Evolutionary conservation across 148 eudicot species (phyloP), one percentile per base, ranked within the genome.

Genomic region (Persicaria maculosa): DNA sequence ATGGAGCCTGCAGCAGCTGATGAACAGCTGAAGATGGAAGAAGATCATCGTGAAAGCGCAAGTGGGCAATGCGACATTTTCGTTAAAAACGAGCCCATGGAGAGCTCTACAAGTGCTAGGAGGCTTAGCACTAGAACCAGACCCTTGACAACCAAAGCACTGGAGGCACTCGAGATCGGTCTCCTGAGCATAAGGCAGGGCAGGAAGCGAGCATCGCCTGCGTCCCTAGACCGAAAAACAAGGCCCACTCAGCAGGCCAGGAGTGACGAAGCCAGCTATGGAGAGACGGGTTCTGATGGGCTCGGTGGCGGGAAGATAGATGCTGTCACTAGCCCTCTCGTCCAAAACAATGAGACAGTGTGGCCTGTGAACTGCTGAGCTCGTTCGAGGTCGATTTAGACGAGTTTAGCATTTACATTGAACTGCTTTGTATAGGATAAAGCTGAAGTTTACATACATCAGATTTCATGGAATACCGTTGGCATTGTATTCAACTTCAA

Each of bases 41-140:
- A 59, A 59, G 67, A 59, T 22, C 40, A 19, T 22, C 25, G 25
- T 14, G 70, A 65, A 64, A 64, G 45, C 5, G 69, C 17, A 64
- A 36, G 52, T 48, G 52, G 52, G 12, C 52, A 48, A 6, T 48
- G 52, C 12, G 52, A 48, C 52, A 48, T 48, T 48, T 8, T 12
- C 9, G 36, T 20, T 12, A 64, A 64, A 36, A 36, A 7, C 69
- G 69, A 64, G 44, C n/a, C 69, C 46, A 65, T 31, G 68, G 44
- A 22, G 6, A 17, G 9, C 22, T 70, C n/a, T 22, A 3, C 69
- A 40, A 40, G 46, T 47, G 71, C 76, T 57, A 76, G 79, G 47
- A 75, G 81, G 44, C 85, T 76, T 73, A 82, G 85, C 68, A 79
- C 72, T 46, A 79, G 85, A 74, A 76, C 62, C 71, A 72, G 82